A percentile compares a stretch with the other conserved stretches of the same genome.
These are phyloP conservation scores for Coniferiporia sulphurascens DNA, from an alignment of 1,284 basidiomycete species.

Conservation along the genomic window DNA sequence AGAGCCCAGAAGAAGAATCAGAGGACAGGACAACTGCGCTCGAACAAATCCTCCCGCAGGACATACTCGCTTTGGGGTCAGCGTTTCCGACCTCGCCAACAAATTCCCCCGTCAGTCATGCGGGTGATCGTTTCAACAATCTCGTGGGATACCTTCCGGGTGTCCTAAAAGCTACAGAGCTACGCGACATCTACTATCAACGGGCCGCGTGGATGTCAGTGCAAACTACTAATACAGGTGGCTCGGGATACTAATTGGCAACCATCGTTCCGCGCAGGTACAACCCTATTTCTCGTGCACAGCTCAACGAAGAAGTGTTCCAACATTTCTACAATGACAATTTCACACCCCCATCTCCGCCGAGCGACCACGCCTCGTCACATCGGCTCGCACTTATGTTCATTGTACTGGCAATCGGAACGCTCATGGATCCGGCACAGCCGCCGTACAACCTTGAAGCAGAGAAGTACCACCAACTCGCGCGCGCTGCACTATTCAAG, in stretches of 20 bases:
- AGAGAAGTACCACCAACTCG: constrained; percentile 73
- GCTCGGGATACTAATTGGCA: neutral
- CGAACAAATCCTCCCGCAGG: constrained; percentile 50
- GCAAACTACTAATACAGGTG: neutral
- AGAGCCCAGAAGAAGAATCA: constrained; percentile 48
- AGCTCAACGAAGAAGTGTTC: constrained; percentile 63
- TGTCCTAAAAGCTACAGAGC: constrained; percentile 49
- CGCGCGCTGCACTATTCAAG: constrained; percentile 67
- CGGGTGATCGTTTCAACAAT: constrained; percentile 41
- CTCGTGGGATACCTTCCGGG: constrained; percentile 69
- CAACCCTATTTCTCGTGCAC: constrained; percentile 60
- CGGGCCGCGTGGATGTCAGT: constrained; percentile 74
- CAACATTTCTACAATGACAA: constrained; percentile 49
- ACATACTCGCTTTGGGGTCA: constrained; percentile 58
- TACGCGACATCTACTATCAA: constrained; percentile 60
- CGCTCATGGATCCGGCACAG: constrained; percentile 59
- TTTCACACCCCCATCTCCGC: constrained; percentile 19
- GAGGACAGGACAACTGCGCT: constrained; percentile 47
- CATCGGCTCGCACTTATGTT: constrained; percentile 70
- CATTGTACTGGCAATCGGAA: constrained; percentile 71
- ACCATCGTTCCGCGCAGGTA: constrained; percentile 44
- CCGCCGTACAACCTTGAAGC: constrained; percentile 69
- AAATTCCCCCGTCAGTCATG: constrained; percentile 31
- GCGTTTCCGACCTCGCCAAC: constrained; percentile 59
- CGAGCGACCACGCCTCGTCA: constrained; percentile 51